Base-by-base conservation (phyloP, 768 basidiomycete species). In the Naganishia vaughanmartiniae region DNA sequence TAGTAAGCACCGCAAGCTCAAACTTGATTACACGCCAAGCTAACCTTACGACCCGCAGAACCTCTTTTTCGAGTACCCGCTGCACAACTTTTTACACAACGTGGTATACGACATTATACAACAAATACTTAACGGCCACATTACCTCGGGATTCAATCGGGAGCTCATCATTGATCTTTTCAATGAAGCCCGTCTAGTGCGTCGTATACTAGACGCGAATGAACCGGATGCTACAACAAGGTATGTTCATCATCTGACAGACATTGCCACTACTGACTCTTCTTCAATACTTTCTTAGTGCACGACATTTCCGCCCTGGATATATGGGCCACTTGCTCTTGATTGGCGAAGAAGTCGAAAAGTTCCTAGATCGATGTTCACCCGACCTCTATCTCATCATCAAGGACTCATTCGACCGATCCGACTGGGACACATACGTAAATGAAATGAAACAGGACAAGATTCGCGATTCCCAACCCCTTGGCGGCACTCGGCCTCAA, bases 271-370 rank as follows among this genome's bases (percentile, higher is more conserved):
- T 28, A 51, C 54, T 63, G 66, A 55, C 34, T 15, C 17, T 42
- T 14, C 26, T n/a, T 10, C 17, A 11, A 89, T 55, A 19, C 90
- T 75, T 87, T 89, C 26, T 85, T 24, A 63, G 57, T 21, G 24
- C 24, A 30, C 57, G 57, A 33, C 46, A 54, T 21, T 65, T 73
- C 39, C 75, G 94, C 33, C 81, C 95, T 53, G 94, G 93, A 2
- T 95, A 92, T 82, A 98, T 98, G 95, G 95, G 95, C 0, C 94
- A 99, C 80, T 85, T 98, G 19, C 91, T 90, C 15, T 87, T 97
- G 74, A 92, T 99, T 75, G 89, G 93, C 0, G 96, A 97, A 81
- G 95, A 98, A 76, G 88, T 96, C 24, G 89, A 96, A 78, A 87
- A 88, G 69, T 90, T 94, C 11, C 86, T 98, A 70, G 89, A 92